phyloP scores from a whole-genome alignment of 2,329 filamentous ascomycete species.

The Cordyceps militaris region DNA sequence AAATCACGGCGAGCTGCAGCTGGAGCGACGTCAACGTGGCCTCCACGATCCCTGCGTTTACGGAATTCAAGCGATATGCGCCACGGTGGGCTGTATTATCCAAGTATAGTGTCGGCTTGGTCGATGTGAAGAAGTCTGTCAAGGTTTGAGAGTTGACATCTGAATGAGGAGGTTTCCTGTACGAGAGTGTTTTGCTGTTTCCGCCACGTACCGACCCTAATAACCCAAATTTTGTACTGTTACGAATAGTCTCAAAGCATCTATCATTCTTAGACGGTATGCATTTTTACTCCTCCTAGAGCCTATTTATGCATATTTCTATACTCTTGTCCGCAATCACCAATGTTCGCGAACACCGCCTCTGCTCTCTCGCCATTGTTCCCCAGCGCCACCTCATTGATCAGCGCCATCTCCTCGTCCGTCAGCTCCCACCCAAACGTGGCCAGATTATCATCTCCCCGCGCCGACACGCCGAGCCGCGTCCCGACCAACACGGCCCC shows the following conservation, averaged over 20 bases:
- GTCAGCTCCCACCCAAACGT: constrained; percentile 19
- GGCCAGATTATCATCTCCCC: constrained; percentile 18
- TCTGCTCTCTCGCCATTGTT: constrained; percentile 15
- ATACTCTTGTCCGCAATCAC: constrained; percentile 22
- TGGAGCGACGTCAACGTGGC: constrained; percentile 79
- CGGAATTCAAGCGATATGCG: constrained; percentile 68
- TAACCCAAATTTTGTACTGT: not conserved
- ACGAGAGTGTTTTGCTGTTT: not conserved
- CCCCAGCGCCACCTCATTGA: constrained; percentile 21
- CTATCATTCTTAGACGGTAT: not conserved
- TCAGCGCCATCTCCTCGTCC: constrained; percentile 14
- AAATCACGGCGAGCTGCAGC: constrained; percentile 65
- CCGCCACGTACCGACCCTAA: not conserved
- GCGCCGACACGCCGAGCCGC: constrained; percentile 24
- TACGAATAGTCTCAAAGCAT: not conserved
- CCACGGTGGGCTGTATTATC: constrained; percentile 74
- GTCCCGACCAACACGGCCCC: constrained; percentile 43
- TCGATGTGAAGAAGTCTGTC: constrained; percentile 71
- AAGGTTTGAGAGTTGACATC: constrained; percentile 32
- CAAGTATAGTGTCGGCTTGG: constrained; percentile 70
- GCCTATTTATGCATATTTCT: not conserved
- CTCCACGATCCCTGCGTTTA: constrained; percentile 71
- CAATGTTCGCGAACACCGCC: constrained; percentile 27
- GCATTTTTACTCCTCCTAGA: not conserved
- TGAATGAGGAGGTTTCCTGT: not conserved